Evolutionary conservation across 2,329 filamentous ascomycete genomes (phyloP).

Genomic region (Aspergillus clavatus): DNA sequence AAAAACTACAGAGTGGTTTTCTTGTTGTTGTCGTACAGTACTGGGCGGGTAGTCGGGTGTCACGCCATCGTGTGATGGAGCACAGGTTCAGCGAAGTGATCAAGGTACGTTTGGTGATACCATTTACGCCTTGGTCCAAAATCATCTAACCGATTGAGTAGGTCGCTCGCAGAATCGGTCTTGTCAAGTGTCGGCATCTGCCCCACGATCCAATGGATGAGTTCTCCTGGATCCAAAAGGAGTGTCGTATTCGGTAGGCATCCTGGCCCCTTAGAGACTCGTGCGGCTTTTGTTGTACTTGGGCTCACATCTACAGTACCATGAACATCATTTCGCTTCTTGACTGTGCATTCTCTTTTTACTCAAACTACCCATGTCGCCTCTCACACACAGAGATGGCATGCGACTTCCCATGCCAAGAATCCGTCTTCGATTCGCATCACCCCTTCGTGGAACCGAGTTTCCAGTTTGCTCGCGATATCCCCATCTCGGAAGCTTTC

Average conservation of each 20-base stretch:
- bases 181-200: constrained; percentile 36
- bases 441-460: constrained; percentile 41
- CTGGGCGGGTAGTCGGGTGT: constrained; percentile 38
- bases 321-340: constrained; percentile 39
- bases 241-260: constrained; percentile 42
- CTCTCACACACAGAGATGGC: constrained; percentile 38
- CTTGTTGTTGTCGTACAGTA: constrained; percentile 42
- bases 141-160: constrained; percentile 12
- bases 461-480: constrained; percentile 34
- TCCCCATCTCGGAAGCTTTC: constrained; percentile 38
- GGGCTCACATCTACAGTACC: constrained; percentile 26
- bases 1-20: constrained; percentile 41
- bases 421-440: constrained; percentile 35
- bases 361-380: constrained; percentile 43
- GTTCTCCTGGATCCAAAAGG: constrained; percentile 41
- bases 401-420: constrained; percentile 42
- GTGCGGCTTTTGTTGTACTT: neutral
- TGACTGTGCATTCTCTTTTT: constrained; percentile 44
- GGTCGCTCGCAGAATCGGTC: constrained; percentile 37
- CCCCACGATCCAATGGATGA: constrained; percentile 37
- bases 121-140: too few species aligned
- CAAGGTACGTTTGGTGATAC: constrained; percentile 33
- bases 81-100: constrained; percentile 41
- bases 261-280: neutral
- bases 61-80: constrained; percentile 41